phyloP scores from a whole-genome alignment of 306 rosid genomes.

The Rubus parviflorus region DNA sequence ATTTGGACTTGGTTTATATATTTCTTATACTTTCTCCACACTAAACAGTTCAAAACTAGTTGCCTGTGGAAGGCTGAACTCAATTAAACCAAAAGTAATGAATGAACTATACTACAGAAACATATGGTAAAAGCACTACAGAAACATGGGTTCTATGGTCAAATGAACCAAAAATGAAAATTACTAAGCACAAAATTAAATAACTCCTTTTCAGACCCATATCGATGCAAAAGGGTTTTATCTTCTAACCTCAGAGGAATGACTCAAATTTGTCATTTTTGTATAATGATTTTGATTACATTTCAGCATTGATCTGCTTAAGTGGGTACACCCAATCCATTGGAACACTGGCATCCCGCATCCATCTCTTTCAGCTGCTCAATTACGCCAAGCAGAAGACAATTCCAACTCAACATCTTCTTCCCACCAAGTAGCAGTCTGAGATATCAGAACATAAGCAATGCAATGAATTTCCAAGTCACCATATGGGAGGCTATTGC shows the following conservation, averaged over 20 bases:
- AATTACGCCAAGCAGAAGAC: slow-evolving; percentile 89
- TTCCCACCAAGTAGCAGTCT: slow-evolving; percentile 97
- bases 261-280: neutral
- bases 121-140: neutral
- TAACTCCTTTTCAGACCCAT: neutral
- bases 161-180: neutral
- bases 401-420: slow-evolving; percentile 75
- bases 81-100: neutral
- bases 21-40: slow-evolving; percentile 3
- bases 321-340: neutral
- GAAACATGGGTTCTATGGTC: neutral
- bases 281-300: neutral
- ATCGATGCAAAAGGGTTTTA: neutral
- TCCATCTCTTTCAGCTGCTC: slow-evolving; percentile 29
- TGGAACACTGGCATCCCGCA: neutral
- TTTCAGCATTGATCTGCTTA: neutral
- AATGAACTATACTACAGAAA: neutral
- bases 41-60: neutral
- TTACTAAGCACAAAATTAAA: neutral
- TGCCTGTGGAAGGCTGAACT: neutral
- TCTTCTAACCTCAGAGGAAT: neutral
- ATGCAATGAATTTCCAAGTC: slow-evolving; percentile 19
- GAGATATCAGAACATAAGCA: slow-evolving; percentile 29
- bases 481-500: neutral
- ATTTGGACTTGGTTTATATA: too few species aligned